phyloP scores from a whole-genome alignment of 352 stramenopile genomes.

The Pythium utonaiense region DNA sequence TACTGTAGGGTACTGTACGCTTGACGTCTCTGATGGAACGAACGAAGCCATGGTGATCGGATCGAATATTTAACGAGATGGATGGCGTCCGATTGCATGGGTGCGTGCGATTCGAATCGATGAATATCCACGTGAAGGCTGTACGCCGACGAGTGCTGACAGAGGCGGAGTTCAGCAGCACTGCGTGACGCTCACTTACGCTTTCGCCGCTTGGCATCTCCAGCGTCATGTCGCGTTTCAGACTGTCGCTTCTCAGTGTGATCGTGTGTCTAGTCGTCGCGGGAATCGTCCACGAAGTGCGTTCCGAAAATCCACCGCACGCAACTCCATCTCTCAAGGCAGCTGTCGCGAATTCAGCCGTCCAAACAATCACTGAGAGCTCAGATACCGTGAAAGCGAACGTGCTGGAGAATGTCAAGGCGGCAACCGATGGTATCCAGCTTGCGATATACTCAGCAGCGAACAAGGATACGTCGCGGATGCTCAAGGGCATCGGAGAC shows the following conservation, averaged over 20 bases:
- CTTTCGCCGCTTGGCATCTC: neutral
- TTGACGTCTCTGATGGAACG: neutral
- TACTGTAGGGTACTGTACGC: too few species aligned
- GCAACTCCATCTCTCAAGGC: neutral
- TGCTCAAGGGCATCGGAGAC: constrained; percentile 40
- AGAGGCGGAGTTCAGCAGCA: neutral
- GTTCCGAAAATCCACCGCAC: neutral
- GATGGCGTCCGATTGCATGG: neutral
- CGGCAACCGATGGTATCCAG: constrained; percentile 40
- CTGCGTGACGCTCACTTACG: neutral
- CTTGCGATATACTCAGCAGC: constrained; percentile 30
- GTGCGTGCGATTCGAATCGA: neutral
- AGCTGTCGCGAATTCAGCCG: constrained; percentile 14
- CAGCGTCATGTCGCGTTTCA: neutral
- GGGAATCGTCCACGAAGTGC: neutral
- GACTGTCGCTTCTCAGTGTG: neutral
- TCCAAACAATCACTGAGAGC: constrained; percentile 26
- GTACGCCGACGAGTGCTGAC: neutral
- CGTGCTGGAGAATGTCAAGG: constrained; percentile 34
- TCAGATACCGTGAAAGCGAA: constrained; percentile 2
- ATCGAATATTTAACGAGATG: neutral
- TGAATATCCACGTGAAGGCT: neutral
- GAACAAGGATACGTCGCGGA: constrained; percentile 28
- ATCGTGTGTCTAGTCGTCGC: neutral
- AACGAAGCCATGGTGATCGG: neutral